phyloP scores from a whole-genome alignment of 495 filamentous ascomycete species.

The Tuber indicum region DNA sequence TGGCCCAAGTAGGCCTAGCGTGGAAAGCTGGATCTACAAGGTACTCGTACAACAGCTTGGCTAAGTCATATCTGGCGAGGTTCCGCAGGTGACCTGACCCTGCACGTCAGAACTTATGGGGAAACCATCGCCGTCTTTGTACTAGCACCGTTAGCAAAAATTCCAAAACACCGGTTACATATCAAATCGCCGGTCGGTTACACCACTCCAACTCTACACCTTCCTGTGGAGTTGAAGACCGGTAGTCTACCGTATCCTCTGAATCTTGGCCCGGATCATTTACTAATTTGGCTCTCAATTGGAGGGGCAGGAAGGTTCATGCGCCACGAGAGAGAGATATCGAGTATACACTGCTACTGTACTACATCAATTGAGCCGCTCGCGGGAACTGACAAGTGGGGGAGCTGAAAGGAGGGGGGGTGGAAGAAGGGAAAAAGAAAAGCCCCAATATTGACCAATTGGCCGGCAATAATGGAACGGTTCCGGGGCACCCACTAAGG shows the following conservation, averaged over 20 bases:
- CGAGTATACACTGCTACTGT: background rate
- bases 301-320: background rate
- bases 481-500: background rate
- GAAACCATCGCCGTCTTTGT: background rate
- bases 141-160: background rate
- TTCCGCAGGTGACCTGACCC: background rate
- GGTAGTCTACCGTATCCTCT: background rate
- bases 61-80: background rate
- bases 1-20: background rate
- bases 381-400: background rate
- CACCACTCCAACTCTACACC: background rate
- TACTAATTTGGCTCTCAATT: background rate
- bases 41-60: background rate
- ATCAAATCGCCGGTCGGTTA: background rate
- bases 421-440: background rate
- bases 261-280: background rate
- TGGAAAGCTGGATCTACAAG: background rate
- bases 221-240: background rate
- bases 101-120: background rate
- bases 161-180: background rate
- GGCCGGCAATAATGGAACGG: background rate
- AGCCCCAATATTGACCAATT: background rate
- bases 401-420: background rate
- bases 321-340: background rate
- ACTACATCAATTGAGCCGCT: background rate